Evolutionary conservation across 2,329 filamentous ascomycete species (phyloP), one percentile per base, ranked within the genome.

Genomic region (Aspergillus sp.): DNA sequence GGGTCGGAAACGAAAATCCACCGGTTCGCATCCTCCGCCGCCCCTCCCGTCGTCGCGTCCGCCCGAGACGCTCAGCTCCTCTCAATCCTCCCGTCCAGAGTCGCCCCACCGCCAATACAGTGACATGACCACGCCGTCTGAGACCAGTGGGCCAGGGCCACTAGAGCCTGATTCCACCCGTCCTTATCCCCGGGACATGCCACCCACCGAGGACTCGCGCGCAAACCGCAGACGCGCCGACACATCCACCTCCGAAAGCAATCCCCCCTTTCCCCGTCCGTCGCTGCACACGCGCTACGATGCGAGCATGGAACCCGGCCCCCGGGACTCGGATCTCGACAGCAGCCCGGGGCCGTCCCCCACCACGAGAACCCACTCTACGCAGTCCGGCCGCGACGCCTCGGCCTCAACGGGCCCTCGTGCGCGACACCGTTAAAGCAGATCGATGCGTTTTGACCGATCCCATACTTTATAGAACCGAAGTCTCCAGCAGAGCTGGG

Each of bases 1-100:
- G 29, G 62, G 61, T 13, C 89, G 88, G 70, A 96, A 96, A 77
- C 87, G 91, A 64, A 96, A 96, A 75, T 86, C 88, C 40, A 74
- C 78, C 65, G 78, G 79, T 23, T 71, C 72, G 29, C 81, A 84
- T 61, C 75, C 76, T 54, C 68, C 77, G 5, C 74, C 76, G 52
- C 80, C 80, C 40, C 72, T 77, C 19, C 80, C 81, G 17, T 76
- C 79, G 47, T 77, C 76, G 45, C 76, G 76, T 57, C 73, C 76
- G 11, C 71, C 76, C 47, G 76, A 81, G 17, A 42, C 50, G 4
- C 20, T 45, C 9, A 38, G 40, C 4, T 47, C 38, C 5, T 54
- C 56, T 17, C 41, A n/a, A n/a, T n/a, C 45, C 29, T 53, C 55
- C 7, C 49, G 25, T 14, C 54, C 48, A 48, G 51, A 45, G 14